Evolutionary conservation across 75 land plant species (phyloP), one percentile per base, ranked within the genome.

Genomic region (Sequoia sempervirens): DNA sequence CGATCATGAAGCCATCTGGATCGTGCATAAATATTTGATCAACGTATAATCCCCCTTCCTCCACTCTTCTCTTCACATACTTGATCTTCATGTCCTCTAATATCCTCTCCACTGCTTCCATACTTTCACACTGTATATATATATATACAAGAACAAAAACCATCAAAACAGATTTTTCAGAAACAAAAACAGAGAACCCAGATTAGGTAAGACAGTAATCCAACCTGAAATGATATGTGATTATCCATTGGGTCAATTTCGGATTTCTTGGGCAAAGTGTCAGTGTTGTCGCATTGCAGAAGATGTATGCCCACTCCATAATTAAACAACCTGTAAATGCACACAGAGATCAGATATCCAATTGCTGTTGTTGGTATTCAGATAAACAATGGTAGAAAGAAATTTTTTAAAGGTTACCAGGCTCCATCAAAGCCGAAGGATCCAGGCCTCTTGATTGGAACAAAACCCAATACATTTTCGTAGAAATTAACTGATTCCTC

Each of bases 251-350:
- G 94, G 64, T 94, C 90, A 52, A 94, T 94, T 72, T 88, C 90
- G 20, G 64, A 69, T 17, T 88, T 84, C 72, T 70, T 84, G 8
- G 93, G 90, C 38, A 86, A 43, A 47, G 32, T 37, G 17, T 83
- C 87, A 13, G 83, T 84, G 15, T 90, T 85, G 26, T 91, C 89
- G 7, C 87, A 66, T 66, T 92, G 90, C 79, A 94, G 37, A 74
- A 94, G 45, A 85, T 94, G 96, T 11, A 94, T 90, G 12, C 96
- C 92, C 38, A 94, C 87, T 52, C 96, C 96, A 70, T 91, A 92
- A 54, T 87, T 91, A 82, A 82, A 92, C 82, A 94, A 83, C 96
- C 94, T 94, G 61, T 76, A 34, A 34, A 34, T 34, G 36, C 36
- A 34, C 36, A 34, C 0, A 34, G 36, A 82, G 15, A 53, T 12